phyloP scores from a whole-genome alignment of 2,329 filamentous ascomycete species.

The Penicillium sp. region DNA sequence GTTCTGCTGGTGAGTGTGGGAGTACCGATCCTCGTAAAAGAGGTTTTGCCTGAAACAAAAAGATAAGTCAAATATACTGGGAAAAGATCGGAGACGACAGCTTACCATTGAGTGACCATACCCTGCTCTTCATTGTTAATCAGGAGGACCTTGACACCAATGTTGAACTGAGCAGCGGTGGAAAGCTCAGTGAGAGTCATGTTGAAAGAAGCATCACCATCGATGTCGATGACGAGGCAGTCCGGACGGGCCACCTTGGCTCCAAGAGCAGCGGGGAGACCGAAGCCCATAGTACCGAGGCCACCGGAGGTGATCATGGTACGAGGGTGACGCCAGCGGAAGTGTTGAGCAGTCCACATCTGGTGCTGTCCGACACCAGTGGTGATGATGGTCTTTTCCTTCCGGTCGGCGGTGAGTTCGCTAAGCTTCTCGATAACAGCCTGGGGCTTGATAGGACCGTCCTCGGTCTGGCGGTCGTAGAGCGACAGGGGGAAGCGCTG shows the following conservation, averaged over 20 bases:
- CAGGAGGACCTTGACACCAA: constrained; percentile 90
- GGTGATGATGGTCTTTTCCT: constrained; percentile 80
- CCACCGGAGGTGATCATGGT: constrained; percentile 97
- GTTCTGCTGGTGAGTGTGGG: constrained; percentile 91
- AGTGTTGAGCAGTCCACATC: constrained; percentile 98
- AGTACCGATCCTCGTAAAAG: constrained; percentile 90
- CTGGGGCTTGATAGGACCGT: constrained; percentile 90
- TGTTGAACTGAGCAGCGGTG: constrained; percentile 92
- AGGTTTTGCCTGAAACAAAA: constrained; percentile 66
- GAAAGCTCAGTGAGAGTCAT: constrained; percentile 97
- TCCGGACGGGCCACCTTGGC: constrained; percentile 84
- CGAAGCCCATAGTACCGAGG: constrained; percentile 93
- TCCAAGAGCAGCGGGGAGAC: constrained; percentile 90
- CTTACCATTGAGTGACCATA: constrained; percentile 87
- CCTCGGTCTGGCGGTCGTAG: constrained; percentile 74
- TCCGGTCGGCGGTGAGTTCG: constrained; percentile 73
- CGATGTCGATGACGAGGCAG: constrained; percentile 87
- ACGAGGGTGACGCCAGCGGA: constrained; percentile 86
- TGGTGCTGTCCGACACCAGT: constrained; percentile 98
- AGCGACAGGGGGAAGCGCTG: constrained; percentile 77
- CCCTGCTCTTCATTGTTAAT: constrained; percentile 98
- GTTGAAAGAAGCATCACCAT: constrained; percentile 97
- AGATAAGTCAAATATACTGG: not conserved
- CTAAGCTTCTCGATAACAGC: constrained; percentile 87
- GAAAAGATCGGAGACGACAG: not conserved